Evolutionary conservation across 768 basidiomycete species (phyloP), one percentile per base, ranked within the genome.

Genomic region (Dioszegia aurantiaca): DNA sequence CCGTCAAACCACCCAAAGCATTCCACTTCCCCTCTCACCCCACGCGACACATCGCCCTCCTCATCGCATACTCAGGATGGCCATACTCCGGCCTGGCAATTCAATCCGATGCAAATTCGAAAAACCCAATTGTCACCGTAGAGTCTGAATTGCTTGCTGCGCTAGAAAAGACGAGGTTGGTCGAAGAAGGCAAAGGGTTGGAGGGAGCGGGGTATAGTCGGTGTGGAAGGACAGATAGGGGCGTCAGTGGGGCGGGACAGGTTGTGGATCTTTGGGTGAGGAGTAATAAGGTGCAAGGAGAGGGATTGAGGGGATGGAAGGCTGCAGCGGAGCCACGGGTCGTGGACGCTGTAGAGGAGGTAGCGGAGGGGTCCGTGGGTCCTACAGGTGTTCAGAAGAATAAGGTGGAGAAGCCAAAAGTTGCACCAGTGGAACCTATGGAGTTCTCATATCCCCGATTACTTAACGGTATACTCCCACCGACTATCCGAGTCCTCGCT

Each of bases 151-250:
- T 99, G 21, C 87, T 90, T 58, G 82, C 83, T 31, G 90, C 90
- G 0, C 79, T 98, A 56, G 85, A 83, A 39, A 86, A 86, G 64
- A 83, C 88, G 0, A 81, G 85, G 47, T 79, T 99, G 42, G 83
- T 98, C 11, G 89, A 94, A 69, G 81, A 81, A 1, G 83, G 81
- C 2, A 82, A 78, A 4, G 89, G 90, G 3, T 79, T 87, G 55
- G 87, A 92, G 16, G 93, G 89, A 0, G 92, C 90, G 70, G 88
- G 84, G 33, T 98, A 89, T 85, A 86, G 88, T 71, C 82, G 84
- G 64, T 97, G 95, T 76, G 94, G 95, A 12, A 79, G 95, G 69
- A 98, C 95, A 26, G 95, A 99, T 80, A 82, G 87, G 19, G 93
- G 94, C 0, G 95, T 99, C 58, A 94, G 91, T 73, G 89, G 87